These are phyloP conservation scores for Nepenthes gracilis DNA, from an alignment of 148 eudicot species.

Conservation along the genomic window DNA sequence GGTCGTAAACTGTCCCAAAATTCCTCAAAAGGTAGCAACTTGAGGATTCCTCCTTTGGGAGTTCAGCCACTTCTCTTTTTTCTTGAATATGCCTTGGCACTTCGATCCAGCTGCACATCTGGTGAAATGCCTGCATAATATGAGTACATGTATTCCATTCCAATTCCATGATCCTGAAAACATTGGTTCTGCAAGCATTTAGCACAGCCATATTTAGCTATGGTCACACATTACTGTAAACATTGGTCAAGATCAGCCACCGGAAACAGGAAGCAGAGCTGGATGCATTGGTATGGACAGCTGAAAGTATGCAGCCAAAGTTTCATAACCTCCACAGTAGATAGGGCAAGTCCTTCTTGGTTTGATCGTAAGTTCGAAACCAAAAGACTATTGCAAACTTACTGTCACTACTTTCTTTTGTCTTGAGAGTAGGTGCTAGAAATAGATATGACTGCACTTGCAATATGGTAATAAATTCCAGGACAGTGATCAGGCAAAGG, in stretches of 20 bases:
- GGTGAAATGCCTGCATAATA: constrained; percentile 89
- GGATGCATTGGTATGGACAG: constrained; percentile 97
- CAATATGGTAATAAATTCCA: too few relatives aligned
- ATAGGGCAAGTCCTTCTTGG: constrained; percentile 82
- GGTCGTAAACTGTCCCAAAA: constrained; percentile 74
- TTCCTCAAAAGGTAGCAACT: constrained; percentile 72
- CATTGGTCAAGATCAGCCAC: constrained; percentile 82
- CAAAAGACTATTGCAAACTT: constrained; percentile 10
- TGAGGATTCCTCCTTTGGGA: constrained; percentile 67
- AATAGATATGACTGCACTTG: too few relatives aligned
- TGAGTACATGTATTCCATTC: constrained; percentile 69
- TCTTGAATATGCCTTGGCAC: constrained; percentile 59
- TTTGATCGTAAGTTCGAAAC: constrained; percentile 74
- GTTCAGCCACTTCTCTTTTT: constrained; percentile 63
- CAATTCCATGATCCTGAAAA: constrained; percentile 74
- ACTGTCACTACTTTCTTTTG: neutral
- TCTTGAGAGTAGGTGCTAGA: too few relatives aligned
- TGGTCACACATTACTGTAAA: constrained; percentile 65
- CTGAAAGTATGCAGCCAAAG: constrained; percentile 78
- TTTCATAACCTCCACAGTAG: constrained; percentile 83
- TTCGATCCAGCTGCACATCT: constrained; percentile 67
- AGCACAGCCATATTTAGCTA: constrained; percentile 93
- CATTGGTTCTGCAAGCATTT: constrained; percentile 11
- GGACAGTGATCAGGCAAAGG: too few relatives aligned
- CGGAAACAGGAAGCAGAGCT: constrained; percentile 76